Evolutionary conservation across 352 stramenopile genomes (phyloP), one percentile per base, ranked within the genome.

Genomic region (Phytopythium litorale): DNA sequence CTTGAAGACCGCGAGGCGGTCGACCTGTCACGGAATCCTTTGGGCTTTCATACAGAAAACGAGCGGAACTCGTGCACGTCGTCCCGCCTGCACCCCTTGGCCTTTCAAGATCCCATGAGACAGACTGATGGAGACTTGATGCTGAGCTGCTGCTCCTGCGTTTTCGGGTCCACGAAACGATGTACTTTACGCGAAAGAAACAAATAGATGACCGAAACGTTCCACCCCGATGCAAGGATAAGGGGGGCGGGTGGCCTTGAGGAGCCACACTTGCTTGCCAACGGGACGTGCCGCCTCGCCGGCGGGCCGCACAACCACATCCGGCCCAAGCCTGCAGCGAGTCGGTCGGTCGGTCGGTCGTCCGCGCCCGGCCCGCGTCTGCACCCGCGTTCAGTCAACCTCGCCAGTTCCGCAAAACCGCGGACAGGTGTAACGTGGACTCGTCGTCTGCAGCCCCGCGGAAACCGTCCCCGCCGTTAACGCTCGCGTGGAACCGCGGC

Each of bases 191-290:
- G 18, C 18, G 30, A 42, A 56, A 56, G 49, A 32, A 52, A 35
- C n/a, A 32, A 33, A 52, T 52, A 52, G 23, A n/a, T 52, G n/a
- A 45, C 73, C 64, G 60, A 76, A 78, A 71, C 59, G 64, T 72
- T 71, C 60, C 71, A 68, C 64, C 60, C 61, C 67, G 6, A 16
- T 18, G 40, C 40, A 15, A 45, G 16, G 40, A 9, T 6, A 16
- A 19, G 40, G 38, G 16, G 38, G 38, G 43, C 2, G n/a, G 0
- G 43, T 15, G 6, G 25, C 28, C 18, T 38, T 37, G 28, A 19
- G 48, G 25, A 38, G 45, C 21, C 45, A 52, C 45, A 32, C 45
- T 52, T n/a, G 21, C 45, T 52, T n/a, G 21, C 23, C 25, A 52
- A 33, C 46, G 23, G 46, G 23, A 33, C 46, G 46, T 23, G 46